Evolutionary conservation across 257 asterid species (phyloP), one percentile per base, ranked within the genome.

Genomic region (Ehretia macrophylla): DNA sequence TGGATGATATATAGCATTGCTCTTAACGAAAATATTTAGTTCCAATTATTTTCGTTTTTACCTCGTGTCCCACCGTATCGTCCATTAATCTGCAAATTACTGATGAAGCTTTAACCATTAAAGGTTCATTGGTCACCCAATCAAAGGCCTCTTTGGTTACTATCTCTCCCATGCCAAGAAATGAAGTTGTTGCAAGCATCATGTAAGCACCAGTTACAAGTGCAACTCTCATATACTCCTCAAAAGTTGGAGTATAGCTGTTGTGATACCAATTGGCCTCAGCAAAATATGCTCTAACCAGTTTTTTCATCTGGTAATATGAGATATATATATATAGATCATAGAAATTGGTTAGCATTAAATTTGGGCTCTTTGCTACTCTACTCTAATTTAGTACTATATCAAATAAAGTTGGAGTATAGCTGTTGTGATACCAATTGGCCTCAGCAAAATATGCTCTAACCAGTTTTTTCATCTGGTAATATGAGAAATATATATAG

Each of bases 211-310:
- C 0, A 0, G 75, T 32, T 0, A 39, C 48, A 12, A 66, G 37
- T 14, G 73, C 69, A 5, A 59, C 60, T 13, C 75, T 54, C 72
- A 79, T 56, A 27, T 72, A 65, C 52, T 79, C 78, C n/a, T 79
- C 72, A 4, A 49, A 12, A 0, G 56, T 69, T 14, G 81, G 81
- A 13, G 54, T 14, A 1, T 58, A n/a, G 1, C 6, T 56, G 4
- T 39, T 32, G 21, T 61, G 53, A 12, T 14, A 20, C 83, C 77
- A 74, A 17, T 55, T 48, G 0, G 76, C 74, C 62, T 75, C 80
- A 32, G 75, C 32, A 9, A 52, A 62, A 32, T 68, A 80, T 5
- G 76, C 73, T 13, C 6, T 18, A 11, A 12, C 59, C 45, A 73
- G 5, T 32, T 60, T 63, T 49, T 75, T 67, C 75, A 69, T 63